Evolutionary conservation across 2,329 filamentous ascomycete species (phyloP), one percentile per base, ranked within the genome.

Genomic region (Aspergillus phoenicis): DNA sequence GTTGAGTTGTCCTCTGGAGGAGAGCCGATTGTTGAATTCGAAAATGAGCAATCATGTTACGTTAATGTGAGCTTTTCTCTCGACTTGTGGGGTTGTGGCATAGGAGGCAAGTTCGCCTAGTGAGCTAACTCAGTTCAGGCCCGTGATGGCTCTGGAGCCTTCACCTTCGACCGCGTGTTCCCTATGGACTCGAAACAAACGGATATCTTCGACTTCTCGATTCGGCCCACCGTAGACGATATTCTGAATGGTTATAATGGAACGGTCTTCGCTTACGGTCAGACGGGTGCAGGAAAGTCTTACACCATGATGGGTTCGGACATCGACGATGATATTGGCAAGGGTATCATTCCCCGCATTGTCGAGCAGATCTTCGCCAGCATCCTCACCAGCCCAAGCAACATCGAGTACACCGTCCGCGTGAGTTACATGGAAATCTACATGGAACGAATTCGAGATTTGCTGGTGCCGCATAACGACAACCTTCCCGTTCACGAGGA

Each of bases 401-500:
- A 91, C 68, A 97, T 98, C 76, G 95, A 98, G 79, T 98, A 98
- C 78, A 98, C 93, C n/a, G 94, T 99, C 57, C 88, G 93, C 59
- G 94, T 98, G 73, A 97, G 93, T 78, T 98, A 98, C 80, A 97
- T 99, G 93, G 95, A 99, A 80, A 98, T 99, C 66, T 99, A 99
- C 83, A 99, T 98, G 95, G 95, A 99, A 81, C 88, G 91, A 69
- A 98, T 99, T 76, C 88, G 94, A 71, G 95, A 99, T 87, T 80
- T 99, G 72, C 82, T 99, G 65, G 88, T 90, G 24, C 95, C 95
- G 10, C 90, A 93, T 62, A 97, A 98, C 78, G 94, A 97, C 81
- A 98, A 98, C 74, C 82, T 99, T 56, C 93, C 94, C 0, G 89
- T 98, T n/a, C 95, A 98, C 80, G 95, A 99, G 73, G 95, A 98